Percentiles rank a stretch among this genome's conserved stretches.
Conservation (phyloP, 1,284 basidiomycete genomes). For the Veloboletus limbatus region DNA sequence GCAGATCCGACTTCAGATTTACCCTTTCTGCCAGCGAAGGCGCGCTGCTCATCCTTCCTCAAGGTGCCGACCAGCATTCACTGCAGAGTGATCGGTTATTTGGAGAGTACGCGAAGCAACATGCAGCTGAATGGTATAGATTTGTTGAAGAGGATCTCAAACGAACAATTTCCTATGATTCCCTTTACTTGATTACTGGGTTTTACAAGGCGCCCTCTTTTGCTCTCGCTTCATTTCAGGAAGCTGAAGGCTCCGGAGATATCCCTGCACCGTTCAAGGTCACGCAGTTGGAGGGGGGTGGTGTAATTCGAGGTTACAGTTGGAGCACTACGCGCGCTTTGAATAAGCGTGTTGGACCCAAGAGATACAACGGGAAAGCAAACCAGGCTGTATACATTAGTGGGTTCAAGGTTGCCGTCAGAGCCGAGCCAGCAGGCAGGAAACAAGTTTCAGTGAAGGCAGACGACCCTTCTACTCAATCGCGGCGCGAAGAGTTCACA, state of each 20-base stretch:
- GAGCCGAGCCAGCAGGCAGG: background rate
- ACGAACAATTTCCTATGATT: background rate
- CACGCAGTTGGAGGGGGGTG: background rate
- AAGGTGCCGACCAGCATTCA: too few species aligned
- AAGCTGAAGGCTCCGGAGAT: background rate
- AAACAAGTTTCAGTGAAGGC: background rate
- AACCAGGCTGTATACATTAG: background rate
- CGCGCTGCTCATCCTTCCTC: constrained; percentile 1
- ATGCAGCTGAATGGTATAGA: constrained; percentile 1
- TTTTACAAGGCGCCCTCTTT: constrained; percentile 1
- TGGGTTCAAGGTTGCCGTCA: constrained; percentile 1
- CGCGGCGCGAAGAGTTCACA: background rate
- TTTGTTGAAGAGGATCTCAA: background rate
- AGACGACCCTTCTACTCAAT: background rate
- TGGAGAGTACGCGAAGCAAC: background rate
- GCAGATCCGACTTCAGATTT: background rate
- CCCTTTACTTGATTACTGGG: constrained; percentile 1
- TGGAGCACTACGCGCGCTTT: background rate
- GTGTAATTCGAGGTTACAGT: background rate
- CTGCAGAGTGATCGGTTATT: background rate
- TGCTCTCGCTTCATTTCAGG: background rate
- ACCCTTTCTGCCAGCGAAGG: background rate
- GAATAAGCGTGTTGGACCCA: background rate
- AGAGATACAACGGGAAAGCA: background rate
- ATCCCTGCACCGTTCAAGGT: background rate